Conservation (phyloP, 139 green algal species). For the Raphidocelis subcapitata region DNA sequence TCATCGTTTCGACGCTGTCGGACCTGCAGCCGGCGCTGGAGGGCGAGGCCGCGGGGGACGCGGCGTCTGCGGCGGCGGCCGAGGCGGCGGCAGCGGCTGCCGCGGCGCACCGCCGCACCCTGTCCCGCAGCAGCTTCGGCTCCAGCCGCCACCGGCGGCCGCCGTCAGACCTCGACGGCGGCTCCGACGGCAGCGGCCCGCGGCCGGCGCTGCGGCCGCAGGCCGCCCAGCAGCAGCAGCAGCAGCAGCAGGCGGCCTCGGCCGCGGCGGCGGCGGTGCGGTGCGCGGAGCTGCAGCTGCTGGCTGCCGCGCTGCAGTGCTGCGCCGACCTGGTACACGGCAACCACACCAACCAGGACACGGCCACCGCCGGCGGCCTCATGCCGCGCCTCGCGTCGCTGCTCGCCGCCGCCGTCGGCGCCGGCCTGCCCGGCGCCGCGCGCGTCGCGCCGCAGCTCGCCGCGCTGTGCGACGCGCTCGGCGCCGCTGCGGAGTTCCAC, state of each 20-base stretch:
- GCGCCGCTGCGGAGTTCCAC: conserved; percentile 44
- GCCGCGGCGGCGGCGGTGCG: too few species aligned
- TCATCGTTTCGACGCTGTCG: too few species aligned
- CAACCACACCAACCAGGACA: conserved; percentile 49
- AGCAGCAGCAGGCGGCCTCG: too few species aligned
- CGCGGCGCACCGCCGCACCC: too few species aligned
- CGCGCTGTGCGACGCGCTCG: conserved; percentile 27
- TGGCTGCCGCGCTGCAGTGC: conserved; percentile 16
- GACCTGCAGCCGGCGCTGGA: too few species aligned
- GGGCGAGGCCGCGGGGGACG: too few species aligned
- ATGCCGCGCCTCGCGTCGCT: conserved; percentile 29
- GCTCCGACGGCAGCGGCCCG: conserved; percentile 3
- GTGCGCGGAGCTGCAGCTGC: conserved; percentile 12
- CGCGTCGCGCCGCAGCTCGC: conserved; percentile 20
- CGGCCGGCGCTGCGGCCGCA: neutral
- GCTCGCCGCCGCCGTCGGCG: neutral
- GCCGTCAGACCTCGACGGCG: neutral
- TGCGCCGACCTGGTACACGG: conserved; percentile 33
- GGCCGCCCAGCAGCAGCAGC: too few species aligned
- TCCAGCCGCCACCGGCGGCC: neutral
- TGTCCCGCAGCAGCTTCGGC: too few species aligned
- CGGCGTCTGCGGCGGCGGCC: too few species aligned
- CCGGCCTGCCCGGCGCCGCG: conserved; percentile 9
- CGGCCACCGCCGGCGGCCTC: conserved; percentile 33
- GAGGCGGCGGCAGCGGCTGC: too few species aligned